phyloP scores from a whole-genome alignment of 495 filamentous ascomycete species.

The Xylaria longipes region DNA sequence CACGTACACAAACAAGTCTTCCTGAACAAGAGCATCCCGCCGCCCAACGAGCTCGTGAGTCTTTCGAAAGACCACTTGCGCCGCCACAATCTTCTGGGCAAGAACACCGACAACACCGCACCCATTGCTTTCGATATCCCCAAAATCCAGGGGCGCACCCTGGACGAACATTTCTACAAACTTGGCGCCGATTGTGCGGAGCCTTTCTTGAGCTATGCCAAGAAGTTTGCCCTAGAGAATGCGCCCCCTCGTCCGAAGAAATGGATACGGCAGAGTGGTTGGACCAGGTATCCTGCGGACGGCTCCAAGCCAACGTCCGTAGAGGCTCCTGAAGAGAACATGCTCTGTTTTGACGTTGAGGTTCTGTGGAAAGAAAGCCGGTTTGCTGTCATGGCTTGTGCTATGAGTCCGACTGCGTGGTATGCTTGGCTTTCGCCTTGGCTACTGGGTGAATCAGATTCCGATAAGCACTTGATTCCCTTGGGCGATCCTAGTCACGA shows the following conservation, averaged over 20 bases:
- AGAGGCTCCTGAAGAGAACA: conserved; percentile 75
- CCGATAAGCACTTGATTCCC: conserved; percentile 80
- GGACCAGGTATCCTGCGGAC: conserved; percentile 88
- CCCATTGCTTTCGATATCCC: conserved; percentile 90
- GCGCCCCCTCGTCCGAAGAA: conserved; percentile 76
- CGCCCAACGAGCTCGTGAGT: conserved; percentile 71
- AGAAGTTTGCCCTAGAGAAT: conserved; percentile 68
- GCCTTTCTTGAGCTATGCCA: conserved; percentile 80
- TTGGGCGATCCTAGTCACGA: conserved; percentile 73
- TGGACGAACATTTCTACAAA: conserved; percentile 96
- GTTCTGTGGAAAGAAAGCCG: conserved; percentile 93
- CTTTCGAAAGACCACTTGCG: conserved; percentile 83
- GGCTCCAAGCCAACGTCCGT: conserved; percentile 69
- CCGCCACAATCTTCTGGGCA: conserved; percentile 87
- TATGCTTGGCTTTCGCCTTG: conserved; percentile 98
- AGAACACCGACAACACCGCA: conserved; percentile 75
- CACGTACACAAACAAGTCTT: conserved; percentile 88
- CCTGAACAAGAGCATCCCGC: conserved; percentile 50
- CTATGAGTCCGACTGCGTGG: conserved; percentile 85
- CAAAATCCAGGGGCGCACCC: conserved; percentile 72
- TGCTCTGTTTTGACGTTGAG: conserved; percentile 94
- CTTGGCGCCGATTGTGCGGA: conserved; percentile 88
- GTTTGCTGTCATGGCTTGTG: conserved; percentile 96
- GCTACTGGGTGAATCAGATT: conserved; percentile 83
- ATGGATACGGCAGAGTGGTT: conserved; percentile 84